Base-by-base conservation (phyloP, 208 protist genomes). In the Leishmania amazonensis region DNA sequence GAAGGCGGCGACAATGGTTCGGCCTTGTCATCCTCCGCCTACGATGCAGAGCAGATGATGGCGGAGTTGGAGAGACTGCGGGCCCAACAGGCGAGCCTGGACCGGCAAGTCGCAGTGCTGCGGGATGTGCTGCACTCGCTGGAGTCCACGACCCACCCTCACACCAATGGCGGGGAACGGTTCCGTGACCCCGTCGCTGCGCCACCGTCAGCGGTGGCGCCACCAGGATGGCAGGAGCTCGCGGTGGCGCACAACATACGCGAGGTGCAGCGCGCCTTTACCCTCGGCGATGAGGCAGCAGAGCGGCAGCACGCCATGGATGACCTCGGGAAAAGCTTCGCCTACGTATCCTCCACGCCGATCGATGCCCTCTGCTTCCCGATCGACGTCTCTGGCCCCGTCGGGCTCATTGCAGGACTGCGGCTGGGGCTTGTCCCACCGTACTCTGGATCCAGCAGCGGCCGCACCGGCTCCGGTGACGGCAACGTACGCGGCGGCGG, bases 371-470 rank as follows among this genome's bases (percentile, higher is more conserved):
- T 94, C 47, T 85, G 83, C 35, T 95, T 93, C 80, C 87, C 87
- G 1, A 84, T 95, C 6, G 85, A 90, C 53, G 91, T 91, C 45
- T 87, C 79, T 5, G 92, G 89, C 0, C 76, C 80, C 8, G 79
- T 94, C n/a, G 93, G 83, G 0, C 89, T 84, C 19, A 94, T 96
- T 75, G 88, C 83, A 6, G 90, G 93, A 28, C 76, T 96, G 51
- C 90, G 93, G 15, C 87, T 96, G 45, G 93, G 93, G 0, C 79
- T 92, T 24, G 83, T 85, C 19, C 75, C 76, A 1, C 72, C 85
- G 47, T 85, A 85, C 67, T 28, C 78, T 0, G 45, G 80, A 24
- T 53, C 64, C 73, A 8, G 24, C 42, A 42, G n/a, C 72, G 42
- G 31, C 57, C 28, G 47, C 31, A 19, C 45, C 6, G 15, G 38